Conservation (phyloP, 306 rosid species). For the Vigna trinervia region DNA sequence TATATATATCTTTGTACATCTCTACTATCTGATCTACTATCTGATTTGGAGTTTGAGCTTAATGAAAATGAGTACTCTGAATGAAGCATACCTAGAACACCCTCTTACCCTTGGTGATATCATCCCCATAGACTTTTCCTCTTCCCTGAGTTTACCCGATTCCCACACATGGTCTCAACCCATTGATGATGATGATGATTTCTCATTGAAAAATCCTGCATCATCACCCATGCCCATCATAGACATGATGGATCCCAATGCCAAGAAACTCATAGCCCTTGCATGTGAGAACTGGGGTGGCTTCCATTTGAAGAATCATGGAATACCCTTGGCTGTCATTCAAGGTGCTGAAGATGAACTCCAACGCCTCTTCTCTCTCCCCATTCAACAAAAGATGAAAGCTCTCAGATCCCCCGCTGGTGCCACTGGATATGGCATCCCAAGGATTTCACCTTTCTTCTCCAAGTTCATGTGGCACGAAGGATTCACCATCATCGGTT, state of each 20-base stretch:
- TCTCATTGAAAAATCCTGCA: not conserved
- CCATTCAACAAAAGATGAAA: constrained; percentile 54
- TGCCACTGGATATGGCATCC: constrained; percentile 64
- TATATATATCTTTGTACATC: no score
- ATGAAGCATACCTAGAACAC: constrained; percentile 52
- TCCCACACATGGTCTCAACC: constrained; percentile 62
- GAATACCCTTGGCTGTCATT: constrained; percentile 37
- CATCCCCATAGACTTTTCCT: constrained; percentile 62
- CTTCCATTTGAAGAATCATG: constrained; percentile 67
- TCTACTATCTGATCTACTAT: no score
- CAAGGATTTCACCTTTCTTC: constrained; percentile 65
- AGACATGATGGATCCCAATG: constrained; percentile 59
- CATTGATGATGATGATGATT: not conserved
- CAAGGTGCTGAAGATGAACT: constrained; percentile 53
- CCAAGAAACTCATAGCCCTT: constrained; percentile 41
- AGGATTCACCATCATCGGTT: constrained; percentile 75
- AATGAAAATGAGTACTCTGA: constrained; percentile 50
- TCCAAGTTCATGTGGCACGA: constrained; percentile 80
- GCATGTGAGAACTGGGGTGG: constrained; percentile 75
- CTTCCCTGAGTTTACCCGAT: constrained; percentile 54
- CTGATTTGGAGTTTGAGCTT: no score
- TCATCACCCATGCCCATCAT: constrained; percentile 52
- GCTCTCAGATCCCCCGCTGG: constrained; percentile 60
- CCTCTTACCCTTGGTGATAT: constrained; percentile 56
- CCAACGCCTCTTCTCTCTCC: constrained; percentile 54